phyloP scores from a whole-genome alignment of 176 grass and related monocot species.

The Juncus inflexus region DNA sequence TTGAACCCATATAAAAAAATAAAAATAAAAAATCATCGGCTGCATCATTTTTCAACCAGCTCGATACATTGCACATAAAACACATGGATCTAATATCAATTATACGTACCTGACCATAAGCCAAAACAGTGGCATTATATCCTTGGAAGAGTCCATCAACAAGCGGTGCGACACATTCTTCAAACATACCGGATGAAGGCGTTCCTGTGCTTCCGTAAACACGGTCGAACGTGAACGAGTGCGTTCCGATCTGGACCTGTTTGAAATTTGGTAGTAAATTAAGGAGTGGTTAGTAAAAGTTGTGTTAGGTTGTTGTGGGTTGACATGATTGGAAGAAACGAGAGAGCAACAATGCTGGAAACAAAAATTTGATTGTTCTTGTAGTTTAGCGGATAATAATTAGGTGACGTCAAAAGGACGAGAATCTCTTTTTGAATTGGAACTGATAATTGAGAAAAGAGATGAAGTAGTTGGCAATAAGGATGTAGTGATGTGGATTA shows the following conservation, averaged over 20 bases:
- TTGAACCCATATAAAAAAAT: not conserved
- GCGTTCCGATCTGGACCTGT: conserved; percentile 95
- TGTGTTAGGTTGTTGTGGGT: no score
- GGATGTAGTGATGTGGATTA: conserved; percentile 7
- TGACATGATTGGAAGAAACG: no score
- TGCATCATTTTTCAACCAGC: conserved; percentile 31
- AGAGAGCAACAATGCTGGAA: no score
- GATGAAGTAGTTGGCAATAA: conserved; percentile 18
- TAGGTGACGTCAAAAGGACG: no score
- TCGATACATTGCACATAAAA: conserved; percentile 23
- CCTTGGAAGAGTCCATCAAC: conserved; percentile 98
- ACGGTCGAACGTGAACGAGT: conserved; percentile 98
- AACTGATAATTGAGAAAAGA: not conserved
- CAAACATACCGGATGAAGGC: conserved; percentile 75
- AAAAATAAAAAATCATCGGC: not conserved
- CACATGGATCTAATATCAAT: conserved; percentile 38
- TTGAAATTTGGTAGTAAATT: not conserved
- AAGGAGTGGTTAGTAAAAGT: conserved; percentile 3
- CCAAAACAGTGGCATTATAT: conserved; percentile 92
- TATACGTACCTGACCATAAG: conserved; percentile 82
- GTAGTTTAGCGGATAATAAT: no score
- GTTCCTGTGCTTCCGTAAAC: conserved; percentile 70
- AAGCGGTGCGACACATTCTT: conserved; percentile 80
- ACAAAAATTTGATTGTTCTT: no score
- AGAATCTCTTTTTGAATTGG: no score